Percentiles rank a stretch among this genome's conserved stretches.
Evolutionary conservation across 345 rosid genomes (phyloP).

Genomic region (Melastoma malabathricum): DNA sequence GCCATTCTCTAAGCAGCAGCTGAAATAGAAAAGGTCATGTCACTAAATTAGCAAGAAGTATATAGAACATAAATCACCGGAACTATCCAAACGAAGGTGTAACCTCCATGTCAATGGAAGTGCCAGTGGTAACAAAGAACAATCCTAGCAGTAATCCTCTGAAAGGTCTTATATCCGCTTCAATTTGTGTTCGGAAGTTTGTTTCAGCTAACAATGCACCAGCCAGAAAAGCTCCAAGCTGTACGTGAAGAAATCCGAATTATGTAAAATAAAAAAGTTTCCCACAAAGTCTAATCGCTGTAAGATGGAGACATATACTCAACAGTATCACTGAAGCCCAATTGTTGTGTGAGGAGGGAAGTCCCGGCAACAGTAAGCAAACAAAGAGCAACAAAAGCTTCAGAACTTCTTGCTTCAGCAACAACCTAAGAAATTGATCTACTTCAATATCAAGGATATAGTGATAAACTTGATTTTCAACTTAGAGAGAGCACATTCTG

Average conservation of each 20-base stretch:
- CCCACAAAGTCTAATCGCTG: too few species aligned
- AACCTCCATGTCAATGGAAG: constrained; percentile 93
- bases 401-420: constrained; percentile 91
- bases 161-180: constrained; percentile 97
- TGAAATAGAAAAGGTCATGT: constrained; percentile 15
- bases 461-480: constrained; percentile 9
- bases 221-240: constrained; percentile 99
- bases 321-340: constrained; percentile 98
- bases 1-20: constrained; percentile 87
- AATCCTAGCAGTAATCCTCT: constrained; percentile 91
- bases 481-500: constrained; percentile 4
- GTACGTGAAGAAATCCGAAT: constrained; percentile 12
- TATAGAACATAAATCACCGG: too few species aligned
- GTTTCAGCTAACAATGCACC: constrained; percentile 95
- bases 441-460: constrained; percentile 11
- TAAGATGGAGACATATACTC: background rate
- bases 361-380: constrained; percentile 90
- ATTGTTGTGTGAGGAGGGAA: constrained; percentile 73
- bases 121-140: constrained; percentile 94
- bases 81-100: background rate
- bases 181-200: constrained; percentile 89
- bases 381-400: constrained; percentile 94
- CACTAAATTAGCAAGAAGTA: constrained; percentile 4
- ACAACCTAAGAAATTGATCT: constrained; percentile 43
- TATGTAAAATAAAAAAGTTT: background rate